Base-by-base conservation (phyloP, 805 yeast species). In the Candida coleopterorum region DNA sequence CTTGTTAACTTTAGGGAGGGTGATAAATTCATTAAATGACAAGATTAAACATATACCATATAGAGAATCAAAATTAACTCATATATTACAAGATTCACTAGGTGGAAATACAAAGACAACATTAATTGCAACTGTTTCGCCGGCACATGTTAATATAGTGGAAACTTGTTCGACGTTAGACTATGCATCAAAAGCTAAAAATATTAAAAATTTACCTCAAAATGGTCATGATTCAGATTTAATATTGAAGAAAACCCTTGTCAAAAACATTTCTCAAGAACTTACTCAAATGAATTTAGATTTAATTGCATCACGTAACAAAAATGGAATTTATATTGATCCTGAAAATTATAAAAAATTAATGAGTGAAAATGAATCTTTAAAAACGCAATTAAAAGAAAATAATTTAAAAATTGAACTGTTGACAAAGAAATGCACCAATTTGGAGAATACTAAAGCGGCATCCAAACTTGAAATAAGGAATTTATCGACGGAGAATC, bases 81-180 rank as follows among this genome's bases (percentile, higher is more conserved):
- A 87, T 37, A 60, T 85, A 18, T 59, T 85, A 26, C 89, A 85
- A 49, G 93, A 84, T 49, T 81, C 89, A 0, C 64, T 89, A 3
- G 97, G 97, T 2, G 96, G 96, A 2, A 72, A 78, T 38, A 87
- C 96, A 0, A 83, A 85, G 50, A 88, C 97, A 0, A 81, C 89
- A 22, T 69, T 88, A 38, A 84, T 88, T 18, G 95, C 96, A 1
- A 88, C 95, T 0, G 72, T 88, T 2, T 85, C 94, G 6, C 94
- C 96, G 0, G 94, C 94, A 1, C 73, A 73, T 41, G 67, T 76
- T 20, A 84, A 82, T 41, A 62, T 77, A n/a, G 89, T 83, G 20
- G 96, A 88, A 54, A 85, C 96, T 0, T 55, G 81, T 29, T 83
- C 93, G 46, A 88, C 96, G 0, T 66, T 88, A 35, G 93, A 86